Evolutionary conservation across 2,329 filamentous ascomycete genomes (phyloP).

Genomic region (Sarocladiaceae sp.): DNA sequence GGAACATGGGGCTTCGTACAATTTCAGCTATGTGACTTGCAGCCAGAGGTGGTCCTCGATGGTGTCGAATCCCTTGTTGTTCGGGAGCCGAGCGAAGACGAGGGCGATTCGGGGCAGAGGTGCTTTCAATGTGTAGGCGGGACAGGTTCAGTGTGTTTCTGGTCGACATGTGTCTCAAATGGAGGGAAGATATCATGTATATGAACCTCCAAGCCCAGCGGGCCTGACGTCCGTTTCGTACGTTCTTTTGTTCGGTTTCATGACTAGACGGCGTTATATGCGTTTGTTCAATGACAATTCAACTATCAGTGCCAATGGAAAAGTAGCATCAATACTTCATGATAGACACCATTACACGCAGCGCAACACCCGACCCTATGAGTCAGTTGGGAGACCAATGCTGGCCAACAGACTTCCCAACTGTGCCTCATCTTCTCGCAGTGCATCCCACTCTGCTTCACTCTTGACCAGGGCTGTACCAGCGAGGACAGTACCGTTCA

Average conservation of each 20-base stretch:
- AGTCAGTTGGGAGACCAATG: constrained; percentile 25
- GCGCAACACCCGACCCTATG: background rate
- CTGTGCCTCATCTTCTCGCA: constrained; percentile 33
- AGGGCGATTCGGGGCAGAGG: background rate
- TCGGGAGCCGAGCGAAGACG: no score
- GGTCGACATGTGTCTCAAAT: no score
- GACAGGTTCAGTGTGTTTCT: background rate
- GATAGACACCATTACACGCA: no score
- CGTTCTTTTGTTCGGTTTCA: no score
- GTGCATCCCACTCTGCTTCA: constrained; percentile 50
- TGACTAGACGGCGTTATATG: no score
- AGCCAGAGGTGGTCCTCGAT: constrained; percentile 8
- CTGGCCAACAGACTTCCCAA: constrained; percentile 19
- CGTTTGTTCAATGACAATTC: no score
- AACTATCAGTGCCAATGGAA: no score
- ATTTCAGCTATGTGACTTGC: constrained; percentile 31
- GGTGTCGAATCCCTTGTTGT: no score
- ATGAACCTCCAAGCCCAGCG: no score
- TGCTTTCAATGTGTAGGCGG: background rate
- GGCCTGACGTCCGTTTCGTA: no score
- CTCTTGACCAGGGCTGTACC: constrained; percentile 61
- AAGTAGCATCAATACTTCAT: background rate
- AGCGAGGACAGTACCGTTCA: constrained; percentile 61
- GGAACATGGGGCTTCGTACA: constrained; percentile 49
- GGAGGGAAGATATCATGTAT: no score